Evolutionary conservation across 106 monocot genomes (phyloP).

Genomic region (Narthecium ossifragum): DNA sequence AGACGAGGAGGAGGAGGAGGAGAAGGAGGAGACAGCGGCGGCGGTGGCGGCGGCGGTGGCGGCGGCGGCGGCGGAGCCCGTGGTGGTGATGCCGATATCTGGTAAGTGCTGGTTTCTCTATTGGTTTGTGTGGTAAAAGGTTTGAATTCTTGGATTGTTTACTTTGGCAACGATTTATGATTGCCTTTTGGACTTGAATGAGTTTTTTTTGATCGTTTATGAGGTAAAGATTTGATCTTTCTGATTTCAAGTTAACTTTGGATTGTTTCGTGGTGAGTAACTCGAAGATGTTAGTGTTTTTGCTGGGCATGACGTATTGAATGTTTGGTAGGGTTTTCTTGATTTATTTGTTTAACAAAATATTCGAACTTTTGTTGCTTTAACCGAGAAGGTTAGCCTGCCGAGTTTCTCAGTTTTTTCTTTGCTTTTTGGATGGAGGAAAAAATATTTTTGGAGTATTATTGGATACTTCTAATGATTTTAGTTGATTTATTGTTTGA

Average conservation of each 20-base stretch:
- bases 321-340: background rate
- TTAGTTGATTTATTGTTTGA: background rate
- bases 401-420: background rate
- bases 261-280: no score
- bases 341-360: background rate
- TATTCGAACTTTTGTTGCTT: no score
- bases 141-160: no score
- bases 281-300: no score
- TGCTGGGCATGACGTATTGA: no score
- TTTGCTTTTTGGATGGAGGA: background rate
- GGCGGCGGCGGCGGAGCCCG: slow-evolving; percentile 2
- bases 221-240: background rate
- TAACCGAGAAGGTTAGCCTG: no score
- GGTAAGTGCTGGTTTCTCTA: slow-evolving; percentile 19
- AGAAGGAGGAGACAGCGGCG: slow-evolving; percentile 15
- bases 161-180: no score
- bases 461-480: background rate
- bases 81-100: slow-evolving; percentile 32
- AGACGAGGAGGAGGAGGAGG: slow-evolving; percentile 25
- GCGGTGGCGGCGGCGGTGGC: background rate
- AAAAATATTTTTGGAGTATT: no score
- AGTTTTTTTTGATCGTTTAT: background rate
- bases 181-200: no score
- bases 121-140: no score
- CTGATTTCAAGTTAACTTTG: no score